Percentiles rank a stretch among this genome's conserved stretches.
Evolutionary conservation across 2,329 filamentous ascomycete genomes (phyloP).

Genomic region (Beauveria sp.): DNA sequence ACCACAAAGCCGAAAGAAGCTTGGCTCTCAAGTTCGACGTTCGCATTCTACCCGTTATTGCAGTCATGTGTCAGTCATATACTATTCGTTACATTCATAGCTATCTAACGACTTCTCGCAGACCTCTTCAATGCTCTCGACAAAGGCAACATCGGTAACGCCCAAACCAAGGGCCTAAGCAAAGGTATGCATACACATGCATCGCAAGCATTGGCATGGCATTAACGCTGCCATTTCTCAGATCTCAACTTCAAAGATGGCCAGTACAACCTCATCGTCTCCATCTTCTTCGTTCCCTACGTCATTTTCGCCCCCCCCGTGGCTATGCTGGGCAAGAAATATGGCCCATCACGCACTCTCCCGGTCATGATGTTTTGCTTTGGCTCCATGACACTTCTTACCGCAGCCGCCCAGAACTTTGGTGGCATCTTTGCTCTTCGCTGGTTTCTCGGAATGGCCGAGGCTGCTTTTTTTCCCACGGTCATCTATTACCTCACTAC

Average conservation of each 20-base stretch:
- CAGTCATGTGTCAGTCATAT: constrained; percentile 39
- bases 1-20: constrained; percentile 39
- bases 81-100: neutral
- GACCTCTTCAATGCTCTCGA: constrained; percentile 43
- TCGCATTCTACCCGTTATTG: constrained; percentile 44
- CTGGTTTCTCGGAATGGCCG: constrained; percentile 44
- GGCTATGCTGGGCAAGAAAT: constrained; percentile 61
- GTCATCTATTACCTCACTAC: constrained; percentile 46
- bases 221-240: constrained; percentile 26
- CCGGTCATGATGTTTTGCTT: constrained; percentile 66
- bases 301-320: constrained; percentile 57
- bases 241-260: constrained; percentile 45
- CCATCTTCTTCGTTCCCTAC: constrained; percentile 70
- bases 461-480: constrained; percentile 48
- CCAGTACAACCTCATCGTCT: constrained; percentile 64
- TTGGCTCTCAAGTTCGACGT: constrained; percentile 49
- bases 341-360: constrained; percentile 58
- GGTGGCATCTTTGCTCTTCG: constrained; percentile 42
- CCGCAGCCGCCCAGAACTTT: constrained; percentile 43
- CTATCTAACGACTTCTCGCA: constrained; percentile 10
- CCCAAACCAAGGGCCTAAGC: constrained; percentile 44
- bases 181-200: constrained; percentile 20
- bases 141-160: constrained; percentile 39
- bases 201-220: constrained; percentile 32
- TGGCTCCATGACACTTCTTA: constrained; percentile 57